phyloP scores from a whole-genome alignment of 768 basidiomycete species.

The Rhodotorula kratochvilovae region DNA sequence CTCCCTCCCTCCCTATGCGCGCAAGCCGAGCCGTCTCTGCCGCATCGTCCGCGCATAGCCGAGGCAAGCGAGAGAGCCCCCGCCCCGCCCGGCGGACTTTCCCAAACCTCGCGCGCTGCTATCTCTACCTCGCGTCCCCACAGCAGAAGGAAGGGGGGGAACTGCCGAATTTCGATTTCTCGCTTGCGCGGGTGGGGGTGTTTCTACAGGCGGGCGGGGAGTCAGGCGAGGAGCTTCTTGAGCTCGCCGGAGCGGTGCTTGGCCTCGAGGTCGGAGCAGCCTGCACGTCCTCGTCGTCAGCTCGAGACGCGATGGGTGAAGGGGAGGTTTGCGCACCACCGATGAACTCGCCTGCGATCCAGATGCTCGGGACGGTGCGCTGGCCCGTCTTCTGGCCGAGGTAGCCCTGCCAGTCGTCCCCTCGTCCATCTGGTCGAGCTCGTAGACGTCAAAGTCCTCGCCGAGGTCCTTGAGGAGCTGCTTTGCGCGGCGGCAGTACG shows the following conservation, averaged over 20 bases:
- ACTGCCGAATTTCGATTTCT: no score
- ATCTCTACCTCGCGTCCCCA: no score
- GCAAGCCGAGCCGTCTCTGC: no score
- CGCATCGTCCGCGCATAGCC: no score
- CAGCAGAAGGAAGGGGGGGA: no score
- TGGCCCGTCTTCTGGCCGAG: slow-evolving; percentile 39
- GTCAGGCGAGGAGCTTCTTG: slow-evolving; percentile 24
- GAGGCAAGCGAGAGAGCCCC: no score
- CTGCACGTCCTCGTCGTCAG: no score
- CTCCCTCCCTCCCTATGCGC: no score
- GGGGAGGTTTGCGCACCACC: slow-evolving; percentile 12
- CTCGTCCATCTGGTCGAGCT: slow-evolving; percentile 38
- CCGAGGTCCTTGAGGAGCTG: slow-evolving; percentile 25
- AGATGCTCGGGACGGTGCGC: slow-evolving; percentile 37
- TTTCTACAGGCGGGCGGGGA: no score
- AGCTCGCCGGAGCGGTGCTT: slow-evolving; percentile 28
- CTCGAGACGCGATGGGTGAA: background rate
- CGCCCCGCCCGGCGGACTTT: no score
- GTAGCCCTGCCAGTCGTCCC: slow-evolving; percentile 35
- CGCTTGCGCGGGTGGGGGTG: no score
- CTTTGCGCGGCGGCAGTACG: slow-evolving; percentile 8
- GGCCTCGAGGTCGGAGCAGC: slow-evolving; percentile 37
- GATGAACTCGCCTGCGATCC: slow-evolving; percentile 24
- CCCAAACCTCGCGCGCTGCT: no score
- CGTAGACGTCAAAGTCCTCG: slow-evolving; percentile 20